Percentiles rank a stretch among this genome's conserved stretches.
These are phyloP conservation scores for Arabidopsis suecica DNA, from an alignment of 345 rosid genomes.

Conservation along the genomic window DNA sequence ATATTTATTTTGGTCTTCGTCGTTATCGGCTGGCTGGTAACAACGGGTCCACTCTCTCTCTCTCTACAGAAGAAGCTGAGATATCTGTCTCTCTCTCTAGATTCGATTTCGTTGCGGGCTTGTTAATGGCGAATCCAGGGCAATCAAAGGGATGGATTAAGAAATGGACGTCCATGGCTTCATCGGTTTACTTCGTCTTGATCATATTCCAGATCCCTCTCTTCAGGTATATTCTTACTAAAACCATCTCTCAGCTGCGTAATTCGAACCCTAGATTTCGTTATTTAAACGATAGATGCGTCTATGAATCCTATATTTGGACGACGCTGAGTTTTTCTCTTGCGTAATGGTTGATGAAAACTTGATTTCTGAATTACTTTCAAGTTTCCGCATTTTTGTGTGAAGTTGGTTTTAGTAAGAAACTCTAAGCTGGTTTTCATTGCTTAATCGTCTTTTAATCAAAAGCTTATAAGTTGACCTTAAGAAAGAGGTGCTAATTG, in stretches of 20 bases:
- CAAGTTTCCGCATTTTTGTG: constrained; percentile 16
- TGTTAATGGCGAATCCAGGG: constrained; percentile 49
- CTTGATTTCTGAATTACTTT: neutral
- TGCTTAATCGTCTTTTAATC: neutral
- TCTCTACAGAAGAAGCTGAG: constrained; percentile 14
- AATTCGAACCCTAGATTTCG: constrained; percentile 24
- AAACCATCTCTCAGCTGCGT: constrained; percentile 5
- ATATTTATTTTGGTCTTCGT: neutral
- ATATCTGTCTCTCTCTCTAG: constrained; percentile 26
- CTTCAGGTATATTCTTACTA: constrained; percentile 61
- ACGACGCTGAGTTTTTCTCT: neutral
- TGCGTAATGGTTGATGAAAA: neutral
- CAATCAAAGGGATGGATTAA: constrained; percentile 64
- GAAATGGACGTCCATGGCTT: constrained; percentile 59
- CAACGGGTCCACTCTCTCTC: constrained; percentile 32
- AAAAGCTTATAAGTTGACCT: neutral
- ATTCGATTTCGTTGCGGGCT: neutral
- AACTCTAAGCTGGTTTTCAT: constrained; percentile 6
- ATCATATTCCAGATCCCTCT: constrained; percentile 93
- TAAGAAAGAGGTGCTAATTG: neutral
- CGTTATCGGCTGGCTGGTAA: constrained; percentile 18
- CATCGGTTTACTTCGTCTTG: constrained; percentile 76
- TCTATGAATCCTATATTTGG: neutral
- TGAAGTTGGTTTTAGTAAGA: constrained; percentile 3
- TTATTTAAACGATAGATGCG: neutral